These are phyloP conservation scores for Crithidia brevicula DNA, from an alignment of 208 protist genomes.

Conservation along the genomic window DNA sequence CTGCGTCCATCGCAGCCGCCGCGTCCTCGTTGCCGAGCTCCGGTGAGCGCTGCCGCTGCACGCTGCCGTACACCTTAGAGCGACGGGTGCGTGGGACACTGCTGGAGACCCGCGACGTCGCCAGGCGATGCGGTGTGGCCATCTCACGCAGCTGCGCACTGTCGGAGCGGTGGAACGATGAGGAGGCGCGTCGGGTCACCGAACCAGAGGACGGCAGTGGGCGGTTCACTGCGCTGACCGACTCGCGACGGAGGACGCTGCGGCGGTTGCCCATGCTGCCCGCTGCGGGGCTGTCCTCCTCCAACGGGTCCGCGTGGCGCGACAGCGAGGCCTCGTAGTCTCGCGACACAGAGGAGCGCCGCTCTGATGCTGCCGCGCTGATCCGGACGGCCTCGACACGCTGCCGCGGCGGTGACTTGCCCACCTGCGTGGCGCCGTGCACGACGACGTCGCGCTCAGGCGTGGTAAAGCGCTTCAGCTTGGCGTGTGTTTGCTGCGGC, in stretches of 20 bases:
- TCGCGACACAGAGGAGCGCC: constrained; percentile 21
- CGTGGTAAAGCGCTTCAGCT: constrained; percentile 15
- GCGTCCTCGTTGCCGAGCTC: not conserved
- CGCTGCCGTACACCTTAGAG: constrained; percentile 22
- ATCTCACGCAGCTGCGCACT: constrained; percentile 39
- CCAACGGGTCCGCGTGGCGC: constrained; percentile 6
- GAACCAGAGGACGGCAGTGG: not conserved
- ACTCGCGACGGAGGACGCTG: constrained; percentile 33
- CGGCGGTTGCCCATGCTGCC: constrained; percentile 21
- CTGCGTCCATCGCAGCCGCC: not conserved
- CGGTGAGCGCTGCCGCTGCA: constrained; percentile 12
- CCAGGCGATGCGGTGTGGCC: constrained; percentile 31
- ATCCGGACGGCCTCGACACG: constrained; percentile 55
- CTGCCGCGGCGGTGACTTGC: constrained; percentile 37
- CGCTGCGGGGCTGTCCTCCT: constrained; percentile 12
- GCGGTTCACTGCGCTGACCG: constrained; percentile 14
- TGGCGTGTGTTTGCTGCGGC: not conserved
- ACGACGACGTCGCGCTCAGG: constrained; percentile 40
- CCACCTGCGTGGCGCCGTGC: constrained; percentile 36
- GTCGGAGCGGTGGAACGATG: constrained; percentile 41
- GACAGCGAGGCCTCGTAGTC: constrained; percentile 11
- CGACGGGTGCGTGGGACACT: constrained; percentile 36
- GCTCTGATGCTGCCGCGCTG: constrained; percentile 15
- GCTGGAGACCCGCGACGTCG: constrained; percentile 23
- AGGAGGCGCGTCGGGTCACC: constrained; percentile 25